These are phyloP conservation scores for Globisporangium carolinianum DNA, from an alignment of 352 stramenopile genomes.

Conservation along the genomic window DNA sequence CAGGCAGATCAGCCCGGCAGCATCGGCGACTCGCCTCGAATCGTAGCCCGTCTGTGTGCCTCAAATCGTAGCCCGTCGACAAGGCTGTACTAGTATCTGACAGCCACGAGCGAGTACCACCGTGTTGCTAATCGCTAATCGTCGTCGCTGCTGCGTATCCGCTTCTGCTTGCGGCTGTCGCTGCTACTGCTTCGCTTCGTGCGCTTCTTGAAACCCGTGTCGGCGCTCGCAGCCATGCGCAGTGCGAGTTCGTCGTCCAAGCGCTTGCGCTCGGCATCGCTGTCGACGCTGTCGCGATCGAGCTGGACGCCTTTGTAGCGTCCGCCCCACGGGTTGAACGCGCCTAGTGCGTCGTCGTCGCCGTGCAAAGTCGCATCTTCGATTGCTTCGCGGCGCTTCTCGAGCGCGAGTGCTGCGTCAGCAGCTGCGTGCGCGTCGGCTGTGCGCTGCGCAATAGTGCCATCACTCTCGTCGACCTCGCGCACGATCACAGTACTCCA, in stretches of 20 bases:
- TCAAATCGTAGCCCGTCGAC: too few relatives aligned
- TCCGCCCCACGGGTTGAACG: constrained; percentile 78
- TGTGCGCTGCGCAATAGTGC: constrained; percentile 42
- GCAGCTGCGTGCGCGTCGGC: constrained; percentile 38
- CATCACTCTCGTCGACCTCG: constrained; percentile 68
- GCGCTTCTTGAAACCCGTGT: constrained; percentile 76
- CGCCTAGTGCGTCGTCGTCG: constrained; percentile 65
- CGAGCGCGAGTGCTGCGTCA: constrained; percentile 30
- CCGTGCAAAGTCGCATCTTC: constrained; percentile 32
- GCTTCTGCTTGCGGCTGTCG: constrained; percentile 33
- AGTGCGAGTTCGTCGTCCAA: constrained; percentile 19
- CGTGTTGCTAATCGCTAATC: constrained; percentile 12
- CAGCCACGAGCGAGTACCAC: too few relatives aligned
- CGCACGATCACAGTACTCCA: constrained; percentile 74
- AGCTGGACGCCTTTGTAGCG: constrained; percentile 80
- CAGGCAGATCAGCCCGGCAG: background rate
- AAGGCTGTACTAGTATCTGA: too few relatives aligned
- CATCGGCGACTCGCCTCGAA: background rate
- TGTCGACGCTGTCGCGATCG: constrained; percentile 20
- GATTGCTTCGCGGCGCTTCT: constrained; percentile 47
- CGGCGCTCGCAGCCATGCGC: constrained; percentile 36
- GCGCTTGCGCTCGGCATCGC: constrained; percentile 22
- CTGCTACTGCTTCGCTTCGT: constrained; percentile 18
- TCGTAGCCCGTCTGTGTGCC: too few relatives aligned
- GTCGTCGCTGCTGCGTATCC: constrained; percentile 53